Evolutionary conservation across 2,329 filamentous ascomycete genomes (phyloP).

Genomic region (Elsinoe ampelina): DNA sequence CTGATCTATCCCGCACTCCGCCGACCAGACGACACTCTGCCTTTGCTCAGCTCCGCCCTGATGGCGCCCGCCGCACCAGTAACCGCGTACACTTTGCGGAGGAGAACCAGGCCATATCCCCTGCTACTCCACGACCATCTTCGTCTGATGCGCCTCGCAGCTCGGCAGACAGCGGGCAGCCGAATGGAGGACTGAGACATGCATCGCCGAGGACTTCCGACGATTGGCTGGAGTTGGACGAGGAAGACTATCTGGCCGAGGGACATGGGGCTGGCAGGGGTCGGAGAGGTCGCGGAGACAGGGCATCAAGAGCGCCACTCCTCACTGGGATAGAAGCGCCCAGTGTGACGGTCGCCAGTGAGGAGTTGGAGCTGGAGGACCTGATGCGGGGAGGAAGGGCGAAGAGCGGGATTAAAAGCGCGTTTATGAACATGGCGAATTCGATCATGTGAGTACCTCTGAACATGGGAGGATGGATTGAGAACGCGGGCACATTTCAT

Average conservation of each 20-base stretch:
- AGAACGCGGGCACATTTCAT: neutral
- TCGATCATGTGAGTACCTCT: slow-evolving; percentile 65
- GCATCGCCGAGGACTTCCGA: slow-evolving; percentile 16
- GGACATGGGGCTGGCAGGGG: slow-evolving; percentile 22
- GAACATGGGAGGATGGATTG: neutral
- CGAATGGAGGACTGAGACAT: slow-evolving; percentile 2
- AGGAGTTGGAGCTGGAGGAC: slow-evolving; percentile 48
- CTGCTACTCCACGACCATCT: slow-evolving; percentile 1
- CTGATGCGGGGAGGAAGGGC: slow-evolving; percentile 57
- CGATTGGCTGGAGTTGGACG: slow-evolving; percentile 44
- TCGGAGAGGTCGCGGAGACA: slow-evolving; percentile 35
- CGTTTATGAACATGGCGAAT: slow-evolving; percentile 99
- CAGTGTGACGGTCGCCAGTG: slow-evolving; percentile 60
- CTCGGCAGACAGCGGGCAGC: neutral
- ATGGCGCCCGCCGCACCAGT: slow-evolving; percentile 52
- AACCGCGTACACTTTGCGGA: slow-evolving; percentile 67
- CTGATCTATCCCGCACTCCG: neutral
- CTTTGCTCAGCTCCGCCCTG: slow-evolving; percentile 37
- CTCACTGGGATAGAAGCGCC: slow-evolving; percentile 78
- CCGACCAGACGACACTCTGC: slow-evolving; percentile 29
- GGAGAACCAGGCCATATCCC: slow-evolving; percentile 5
- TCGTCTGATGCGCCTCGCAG: slow-evolving; percentile 26
- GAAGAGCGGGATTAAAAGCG: slow-evolving; percentile 74
- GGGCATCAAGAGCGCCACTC: slow-evolving; percentile 51
- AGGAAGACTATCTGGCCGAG: slow-evolving; percentile 51